Conservation (phyloP, 1,284 basidiomycete genomes). For the Leucoagaricus sp. region DNA sequence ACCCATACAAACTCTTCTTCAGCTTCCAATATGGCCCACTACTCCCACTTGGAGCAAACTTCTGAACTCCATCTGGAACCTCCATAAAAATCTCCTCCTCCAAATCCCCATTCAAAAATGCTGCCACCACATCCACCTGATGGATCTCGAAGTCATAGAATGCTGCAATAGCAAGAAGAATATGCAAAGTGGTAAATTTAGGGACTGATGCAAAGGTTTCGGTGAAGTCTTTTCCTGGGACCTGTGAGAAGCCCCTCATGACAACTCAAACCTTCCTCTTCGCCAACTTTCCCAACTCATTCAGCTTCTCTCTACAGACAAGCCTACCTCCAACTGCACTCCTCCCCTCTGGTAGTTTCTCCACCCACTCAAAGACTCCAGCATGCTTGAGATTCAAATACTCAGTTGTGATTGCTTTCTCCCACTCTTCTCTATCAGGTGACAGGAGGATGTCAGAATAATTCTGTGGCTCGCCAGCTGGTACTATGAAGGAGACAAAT, state of each 20-base stretch:
- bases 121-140: constrained; percentile 15
- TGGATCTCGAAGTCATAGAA: constrained; percentile 13
- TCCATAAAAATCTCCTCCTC: constrained; percentile 20
- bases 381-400: background rate
- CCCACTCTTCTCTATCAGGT: background rate
- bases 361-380: constrained; percentile 1
- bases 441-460: background rate
- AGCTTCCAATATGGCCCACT: constrained; percentile 16
- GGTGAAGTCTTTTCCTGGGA: constrained; percentile 39
- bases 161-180: constrained; percentile 13
- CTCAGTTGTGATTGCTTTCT: constrained; percentile 10
- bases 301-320: constrained; percentile 9
- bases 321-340: constrained; percentile 2
- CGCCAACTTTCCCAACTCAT: constrained; percentile 25
- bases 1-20: constrained; percentile 22
- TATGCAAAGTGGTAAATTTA: constrained; percentile 11
- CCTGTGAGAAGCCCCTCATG: constrained; percentile 45
- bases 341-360: background rate
- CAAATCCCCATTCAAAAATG: constrained; percentile 14
- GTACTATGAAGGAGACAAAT: background rate
- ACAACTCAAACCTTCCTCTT: constrained; percentile 17
- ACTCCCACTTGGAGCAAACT: background rate
- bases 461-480: background rate
- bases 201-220: constrained; percentile 35
- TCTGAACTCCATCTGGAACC: constrained; percentile 13